These are phyloP conservation scores for Entomortierella lignicola DNA, from an alignment of 192 early-diverging fungal genomes.

Conservation along the genomic window DNA sequence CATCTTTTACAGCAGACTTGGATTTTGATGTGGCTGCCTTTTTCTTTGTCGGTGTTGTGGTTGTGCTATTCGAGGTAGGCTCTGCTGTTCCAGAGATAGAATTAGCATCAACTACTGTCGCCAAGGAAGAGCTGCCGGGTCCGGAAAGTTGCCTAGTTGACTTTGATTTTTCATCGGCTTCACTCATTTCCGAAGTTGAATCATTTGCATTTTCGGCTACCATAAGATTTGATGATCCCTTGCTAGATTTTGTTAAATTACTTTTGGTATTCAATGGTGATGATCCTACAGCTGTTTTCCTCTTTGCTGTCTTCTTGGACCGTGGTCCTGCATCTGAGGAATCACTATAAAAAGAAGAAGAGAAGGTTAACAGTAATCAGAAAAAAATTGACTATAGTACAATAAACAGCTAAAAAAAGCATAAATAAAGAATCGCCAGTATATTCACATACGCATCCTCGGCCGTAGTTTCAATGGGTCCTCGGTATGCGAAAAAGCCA, in stretches of 20 bases:
- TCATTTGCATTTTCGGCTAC: conserved; percentile 45
- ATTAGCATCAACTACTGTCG: not conserved
- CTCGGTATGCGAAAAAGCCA: conserved; percentile 65
- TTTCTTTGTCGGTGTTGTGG: conserved; percentile 28
- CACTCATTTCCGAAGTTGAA: conserved; percentile 44
- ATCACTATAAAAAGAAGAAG: conserved; percentile 22
- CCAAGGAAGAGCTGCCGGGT: conserved; percentile 8
- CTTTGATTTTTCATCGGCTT: conserved; percentile 40
- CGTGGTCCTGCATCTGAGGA: conserved; percentile 40
- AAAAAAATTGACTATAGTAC: no score
- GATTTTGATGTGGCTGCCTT: conserved; percentile 20
- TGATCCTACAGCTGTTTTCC: conserved; percentile 16
- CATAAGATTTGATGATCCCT: conserved; percentile 24
- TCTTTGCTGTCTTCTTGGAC: conserved; percentile 13
- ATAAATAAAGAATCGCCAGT: no score
- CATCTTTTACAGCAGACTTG: conserved; percentile 21
- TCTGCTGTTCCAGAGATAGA: conserved; percentile 1
- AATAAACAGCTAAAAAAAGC: not conserved
- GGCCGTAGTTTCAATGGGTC: conserved; percentile 50
- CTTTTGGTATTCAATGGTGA: conserved; percentile 27
- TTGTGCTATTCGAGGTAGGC: not conserved
- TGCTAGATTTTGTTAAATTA: conserved; percentile 7
- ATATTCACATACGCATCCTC: conserved; percentile 36
- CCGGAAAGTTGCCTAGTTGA: conserved; percentile 6
- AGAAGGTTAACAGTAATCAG: no score